Base-by-base conservation (phyloP, 176 grass and related monocot species). In the Hsuehochloa calcarea region DNA sequence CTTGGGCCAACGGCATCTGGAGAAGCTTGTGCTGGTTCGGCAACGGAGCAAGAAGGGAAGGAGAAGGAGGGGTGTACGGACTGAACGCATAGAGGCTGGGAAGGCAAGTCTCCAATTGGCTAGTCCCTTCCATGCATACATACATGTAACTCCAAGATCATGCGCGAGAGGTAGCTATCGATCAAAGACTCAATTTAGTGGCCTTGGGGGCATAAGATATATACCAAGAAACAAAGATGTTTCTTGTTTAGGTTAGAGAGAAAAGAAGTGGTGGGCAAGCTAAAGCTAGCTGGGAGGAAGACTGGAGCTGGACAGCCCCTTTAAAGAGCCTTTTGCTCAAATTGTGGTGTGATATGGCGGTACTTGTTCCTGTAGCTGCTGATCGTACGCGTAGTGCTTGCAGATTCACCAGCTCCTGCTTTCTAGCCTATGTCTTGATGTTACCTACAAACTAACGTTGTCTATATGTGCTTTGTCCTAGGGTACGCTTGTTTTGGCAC, bases 251-350 rank as follows among this genome's bases (percentile, higher is more conserved):
- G 84, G 84, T 87, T 87, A 50, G 58, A 80, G 51, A 64, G 71
- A 52, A 44, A 75, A 45, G 54, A 52, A 62, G 63, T 41, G 83
- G 77, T 85, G 77, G 82, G 65, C 70, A 80, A 76, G 82, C 84
- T 65, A 44, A 20, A 44, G 35, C 54, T 55, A 54, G 58, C 10
- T 50, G 58, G 79, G 70, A 74, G 29, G 38, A 23, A 43, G 65
- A 9, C 37, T 34, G 68, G 89, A 84, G 5, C 37, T 34, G 68
- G 89, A 84, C 89, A 90, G 41, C 5, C 68, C 67, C 80, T 90
- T 90, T 90, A 90, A 90, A 87, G 89, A 90, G 75, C 89, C 85
- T 91, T 91, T 91, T 84, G 85, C 89, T 87, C 89, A 80, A 68
- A 91, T 87, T 68, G 80, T 87, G 80, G 85, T 84, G 65, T 77